Evolutionary conservation across 768 basidiomycete genomes (phyloP), one percentile per base, ranked within the genome.

Genomic region (Mycena galopus): DNA sequence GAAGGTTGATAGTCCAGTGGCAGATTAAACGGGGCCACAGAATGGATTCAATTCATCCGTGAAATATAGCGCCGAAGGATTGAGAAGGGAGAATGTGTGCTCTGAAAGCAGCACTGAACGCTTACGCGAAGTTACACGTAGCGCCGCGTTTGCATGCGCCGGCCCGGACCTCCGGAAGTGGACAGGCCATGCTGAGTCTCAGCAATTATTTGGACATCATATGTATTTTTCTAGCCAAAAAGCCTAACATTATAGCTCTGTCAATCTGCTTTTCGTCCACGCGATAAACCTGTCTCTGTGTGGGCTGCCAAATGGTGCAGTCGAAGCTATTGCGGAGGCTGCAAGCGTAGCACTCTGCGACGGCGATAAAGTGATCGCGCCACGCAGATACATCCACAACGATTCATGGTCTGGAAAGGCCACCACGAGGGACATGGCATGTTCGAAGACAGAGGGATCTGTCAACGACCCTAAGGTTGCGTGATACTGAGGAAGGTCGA

Each of bases 331-430:
- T 29, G 68, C 68, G 7, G 59, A 56, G 19, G 57, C 58, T 37
- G 47, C 25, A 1, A 65, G 17, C 3, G 27, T 27, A 7, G 55
- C 61, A 69, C 37, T 51, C 27, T 60, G 57, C 19, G 57, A 68
- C 30, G 64, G 61, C 19, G 56, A 67, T 23, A 65, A 2, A n/a
- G 2, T 35, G 39, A 71, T 61, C 4, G 77, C 53, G 27, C 77
- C 76, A 23, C 89, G 86, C 55, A 90, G 72, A 80, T 91, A 92
- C 72, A 90, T 81, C 91, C 92, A 93, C 21, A 93, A 83, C 0
- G 92, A 80, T 77, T 93, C 91, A 69, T 91, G 89, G 29, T 82
- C 73, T 2, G 92, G 89, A 76, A 88, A 93, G 23, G 83, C 75
- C 14, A 72, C 72, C 21, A 92, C 78, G 23, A 93, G 85, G 9